A percentile compares a stretch with the other conserved stretches of the same genome.
These are phyloP conservation scores for Nymphaea thermarum DNA, from an alignment of 164 flowering plant genomes.

Conservation along the genomic window DNA sequence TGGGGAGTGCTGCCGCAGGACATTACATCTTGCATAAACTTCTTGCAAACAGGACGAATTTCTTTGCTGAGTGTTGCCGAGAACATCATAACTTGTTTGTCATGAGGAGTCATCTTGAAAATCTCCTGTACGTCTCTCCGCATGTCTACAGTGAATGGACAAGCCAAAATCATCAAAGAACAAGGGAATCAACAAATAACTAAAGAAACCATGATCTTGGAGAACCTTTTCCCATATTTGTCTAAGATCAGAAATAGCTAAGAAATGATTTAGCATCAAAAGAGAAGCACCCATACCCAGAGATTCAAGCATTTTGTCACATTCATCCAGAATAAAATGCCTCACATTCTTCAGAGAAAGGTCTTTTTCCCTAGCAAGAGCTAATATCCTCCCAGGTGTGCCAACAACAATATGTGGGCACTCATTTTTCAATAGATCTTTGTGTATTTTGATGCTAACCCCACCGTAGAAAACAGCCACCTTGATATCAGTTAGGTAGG, in stretches of 20 bases:
- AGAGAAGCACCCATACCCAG: slow-evolving; percentile 44
- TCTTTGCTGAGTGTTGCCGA: slow-evolving; percentile 99
- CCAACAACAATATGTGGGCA: slow-evolving; percentile 98
- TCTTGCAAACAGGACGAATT: slow-evolving; percentile 99
- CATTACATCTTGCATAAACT: slow-evolving; percentile 99
- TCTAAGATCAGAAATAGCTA: too few relatives aligned
- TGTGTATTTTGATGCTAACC: slow-evolving; percentile 74
- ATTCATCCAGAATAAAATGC: slow-evolving; percentile 96
- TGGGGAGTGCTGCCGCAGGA: slow-evolving; percentile 32
- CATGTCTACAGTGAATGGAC: slow-evolving; percentile 48
- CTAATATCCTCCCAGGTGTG: slow-evolving; percentile 90
- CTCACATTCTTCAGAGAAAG: slow-evolving; percentile 87
- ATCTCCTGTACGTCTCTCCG: slow-evolving; percentile 97
- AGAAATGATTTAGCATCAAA: not conserved
- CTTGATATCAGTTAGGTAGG: slow-evolving; percentile 74
- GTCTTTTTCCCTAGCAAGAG: slow-evolving; percentile 81
- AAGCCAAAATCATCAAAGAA: too few relatives aligned
- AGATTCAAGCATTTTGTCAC: slow-evolving; percentile 98
- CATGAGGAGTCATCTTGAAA: slow-evolving; percentile 99
- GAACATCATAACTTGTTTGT: slow-evolving; percentile 99
- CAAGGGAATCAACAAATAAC: too few relatives aligned
- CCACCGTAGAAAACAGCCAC: slow-evolving; percentile 98
- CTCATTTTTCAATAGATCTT: slow-evolving; percentile 84
- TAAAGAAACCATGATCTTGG: too few relatives aligned
- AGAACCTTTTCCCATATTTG: too few relatives aligned